Percentiles rank a stretch among this genome's conserved stretches.
phyloP scores from a whole-genome alignment of 768 basidiomycete genomes.

The Trametes cinnabarina region DNA sequence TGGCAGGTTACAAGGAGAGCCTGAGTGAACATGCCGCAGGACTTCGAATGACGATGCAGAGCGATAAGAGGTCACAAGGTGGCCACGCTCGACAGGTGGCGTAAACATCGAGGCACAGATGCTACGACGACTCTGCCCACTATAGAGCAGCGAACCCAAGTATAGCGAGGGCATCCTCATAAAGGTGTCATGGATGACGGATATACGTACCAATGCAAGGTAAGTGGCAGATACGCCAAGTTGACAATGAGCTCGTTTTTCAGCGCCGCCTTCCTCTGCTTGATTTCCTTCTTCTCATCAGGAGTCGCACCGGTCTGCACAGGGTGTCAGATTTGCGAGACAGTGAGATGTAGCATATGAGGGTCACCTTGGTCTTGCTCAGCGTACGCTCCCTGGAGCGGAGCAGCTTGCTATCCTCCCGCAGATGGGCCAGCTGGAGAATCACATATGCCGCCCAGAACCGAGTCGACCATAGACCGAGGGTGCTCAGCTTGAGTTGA shows the following conservation, averaged over 20 bases:
- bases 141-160: no score
- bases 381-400: slow-evolving; percentile 52
- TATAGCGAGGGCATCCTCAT: neutral
- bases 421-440: slow-evolving; percentile 72
- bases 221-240: slow-evolving; percentile 74
- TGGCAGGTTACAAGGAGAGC: no score
- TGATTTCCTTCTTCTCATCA: slow-evolving; percentile 54
- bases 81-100: neutral
- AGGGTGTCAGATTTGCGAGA: neutral
- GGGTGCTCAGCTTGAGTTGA: slow-evolving; percentile 42
- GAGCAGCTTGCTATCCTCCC: slow-evolving; percentile 64
- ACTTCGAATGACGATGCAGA: neutral
- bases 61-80: neutral
- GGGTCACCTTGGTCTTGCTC: slow-evolving; percentile 53
- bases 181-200: neutral
- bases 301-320: slow-evolving; percentile 36
- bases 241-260: slow-evolving; percentile 74
- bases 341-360: neutral
- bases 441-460: slow-evolving; percentile 80
- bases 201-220: slow-evolving; percentile 72
- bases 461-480: slow-evolving; percentile 72
- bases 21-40: no score
- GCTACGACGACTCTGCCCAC: neutral
- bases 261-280: slow-evolving; percentile 60
- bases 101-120: neutral